Conservation (phyloP, 2,329 filamentous ascomycete genomes). For the Colletotrichum liriopes region DNA sequence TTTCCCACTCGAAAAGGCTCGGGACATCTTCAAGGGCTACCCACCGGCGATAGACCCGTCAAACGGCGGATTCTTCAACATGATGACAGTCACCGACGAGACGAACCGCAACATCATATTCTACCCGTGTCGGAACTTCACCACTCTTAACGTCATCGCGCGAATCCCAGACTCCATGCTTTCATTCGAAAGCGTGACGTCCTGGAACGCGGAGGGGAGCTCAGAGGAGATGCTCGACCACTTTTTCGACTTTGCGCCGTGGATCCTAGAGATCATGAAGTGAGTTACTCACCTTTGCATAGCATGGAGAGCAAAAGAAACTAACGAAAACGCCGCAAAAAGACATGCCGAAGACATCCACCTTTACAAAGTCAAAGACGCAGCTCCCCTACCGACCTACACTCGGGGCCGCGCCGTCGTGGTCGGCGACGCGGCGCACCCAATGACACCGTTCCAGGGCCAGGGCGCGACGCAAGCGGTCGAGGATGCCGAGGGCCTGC, state of each 20-base stretch:
- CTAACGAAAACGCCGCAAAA: background rate
- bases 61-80: conserved; percentile 16
- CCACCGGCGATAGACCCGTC: conserved; percentile 27
- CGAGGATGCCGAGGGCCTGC: conserved; percentile 37
- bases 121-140: conserved; percentile 31
- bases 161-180: conserved; percentile 27
- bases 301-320: background rate
- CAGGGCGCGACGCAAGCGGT: conserved; percentile 38
- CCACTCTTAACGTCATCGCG: conserved; percentile 28
- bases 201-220: conserved; percentile 31
- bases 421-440: conserved; percentile 39
- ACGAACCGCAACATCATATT: conserved; percentile 34
- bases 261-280: conserved; percentile 34
- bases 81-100: conserved; percentile 31
- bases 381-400: conserved; percentile 57
- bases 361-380: conserved; percentile 48
- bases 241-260: conserved; percentile 36
- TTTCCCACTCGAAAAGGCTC: conserved; percentile 17
- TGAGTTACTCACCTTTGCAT: background rate
- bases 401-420: conserved; percentile 45
- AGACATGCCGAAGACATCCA: conserved; percentile 23
- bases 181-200: conserved; percentile 17
- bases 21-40: conserved; percentile 15
- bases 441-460: conserved; percentile 40
- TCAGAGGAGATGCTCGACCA: conserved; percentile 13